Evolutionary conservation across 2,329 filamentous ascomycete species (phyloP), one percentile per base, ranked within the genome.

Genomic region (Chlorencoelia australis): DNA sequence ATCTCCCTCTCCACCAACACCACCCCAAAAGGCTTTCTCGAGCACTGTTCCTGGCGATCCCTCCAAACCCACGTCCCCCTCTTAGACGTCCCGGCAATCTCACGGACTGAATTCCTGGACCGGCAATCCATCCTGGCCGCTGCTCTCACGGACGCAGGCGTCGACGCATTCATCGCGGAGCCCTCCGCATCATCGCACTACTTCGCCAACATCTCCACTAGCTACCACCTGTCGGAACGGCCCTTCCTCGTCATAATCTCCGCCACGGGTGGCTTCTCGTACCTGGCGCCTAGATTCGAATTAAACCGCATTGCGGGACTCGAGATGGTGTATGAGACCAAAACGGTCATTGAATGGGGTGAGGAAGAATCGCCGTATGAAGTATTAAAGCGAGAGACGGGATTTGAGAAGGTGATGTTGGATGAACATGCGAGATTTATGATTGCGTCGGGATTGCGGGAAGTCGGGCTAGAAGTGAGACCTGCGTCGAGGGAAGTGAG

Each of bases 371-470:
- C 76, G 44, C 73, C 73, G 1, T 80, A 78, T 51, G 57, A 57
- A 1, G 76, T 70, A 0, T 59, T 79, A 15, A 58, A 64, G 10
- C 44, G 61, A 19, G 68, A 67, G 1, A 57, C 49, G 0, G 55
- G 43, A 0, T 50, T 40, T 18, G 32, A 56, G 11, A 65, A 52
- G 10, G 45, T 79, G 16, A 75, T 79, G 67, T 62, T 75, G 9
- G 75, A 79, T 42, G 74, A 79, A 44, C 75, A 79, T 49, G 73
- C 76, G 43, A 66, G 75, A 0, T 73, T 77, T 49, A 79, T 69
- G 52, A 75, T 80, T 34, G 63, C 68, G n/a, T 63, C 73, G 2
- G 74, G 74, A 0, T 58, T 79, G 0, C 61, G 60, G 8, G 50
- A 52, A 0, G 63, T 60, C 15, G 72, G 71, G 0, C 74, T 79